These are phyloP conservation scores for Aspergillus spinulosporus DNA, from an alignment of 2,329 filamentous ascomycete species.

Conservation along the genomic window DNA sequence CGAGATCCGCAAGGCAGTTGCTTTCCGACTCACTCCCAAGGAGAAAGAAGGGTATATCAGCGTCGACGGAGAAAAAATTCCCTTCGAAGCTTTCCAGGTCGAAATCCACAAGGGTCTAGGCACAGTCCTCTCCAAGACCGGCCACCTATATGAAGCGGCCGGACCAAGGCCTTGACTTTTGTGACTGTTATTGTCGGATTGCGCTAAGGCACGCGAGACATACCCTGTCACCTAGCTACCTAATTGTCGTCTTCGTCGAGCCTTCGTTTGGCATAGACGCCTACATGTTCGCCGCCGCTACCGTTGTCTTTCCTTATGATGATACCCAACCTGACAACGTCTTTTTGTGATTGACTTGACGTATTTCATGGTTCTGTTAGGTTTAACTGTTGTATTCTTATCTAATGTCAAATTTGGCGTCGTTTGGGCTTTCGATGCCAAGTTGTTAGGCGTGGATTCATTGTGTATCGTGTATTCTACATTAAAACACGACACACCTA, in stretches of 20 bases:
- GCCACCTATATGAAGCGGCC: slow-evolving; percentile 66
- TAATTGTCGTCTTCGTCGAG: slow-evolving; percentile 4
- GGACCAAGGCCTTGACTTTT: slow-evolving; percentile 33
- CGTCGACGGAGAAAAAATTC: slow-evolving; percentile 85
- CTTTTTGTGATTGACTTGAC: slow-evolving; percentile 9
- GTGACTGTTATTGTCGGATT: neutral
- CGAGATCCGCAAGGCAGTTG: slow-evolving; percentile 77
- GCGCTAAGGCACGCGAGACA: neutral
- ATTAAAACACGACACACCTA: neutral
- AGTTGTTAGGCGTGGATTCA: neutral
- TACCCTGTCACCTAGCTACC: neutral
- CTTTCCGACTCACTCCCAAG: slow-evolving; percentile 79
- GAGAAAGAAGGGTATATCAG: slow-evolving; percentile 79
- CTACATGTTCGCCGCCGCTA: slow-evolving; percentile 14
- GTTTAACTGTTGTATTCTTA: slow-evolving; percentile 20
- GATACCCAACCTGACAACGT: slow-evolving; percentile 35
- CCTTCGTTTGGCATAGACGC: slow-evolving; percentile 13
- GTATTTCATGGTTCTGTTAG: slow-evolving; percentile 6
- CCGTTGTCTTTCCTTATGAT: slow-evolving; percentile 27
- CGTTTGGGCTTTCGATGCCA: neutral
- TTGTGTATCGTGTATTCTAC: neutral
- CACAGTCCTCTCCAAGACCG: slow-evolving; percentile 76
- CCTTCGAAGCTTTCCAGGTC: slow-evolving; percentile 86
- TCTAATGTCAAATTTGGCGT: slow-evolving; percentile 1
- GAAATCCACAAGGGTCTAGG: slow-evolving; percentile 83